A percentile compares a stretch with the other conserved stretches of the same genome.
These are phyloP conservation scores for Carex kokanica DNA, from an alignment of 176 grass and related monocot species.

Conservation along the genomic window DNA sequence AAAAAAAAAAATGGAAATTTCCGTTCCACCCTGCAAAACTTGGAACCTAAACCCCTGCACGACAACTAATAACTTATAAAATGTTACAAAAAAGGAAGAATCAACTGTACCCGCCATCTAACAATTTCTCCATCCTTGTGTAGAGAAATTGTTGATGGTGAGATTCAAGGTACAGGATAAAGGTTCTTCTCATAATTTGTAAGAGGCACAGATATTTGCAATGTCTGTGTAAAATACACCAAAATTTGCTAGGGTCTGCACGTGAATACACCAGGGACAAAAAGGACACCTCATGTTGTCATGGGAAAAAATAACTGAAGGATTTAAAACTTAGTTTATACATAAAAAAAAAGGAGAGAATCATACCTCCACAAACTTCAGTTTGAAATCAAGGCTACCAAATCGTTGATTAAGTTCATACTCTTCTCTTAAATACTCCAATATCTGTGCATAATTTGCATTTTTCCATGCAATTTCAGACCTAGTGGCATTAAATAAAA, in stretches of 20 bases:
- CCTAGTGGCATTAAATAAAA: slow-evolving; percentile 32
- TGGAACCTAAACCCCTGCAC: not conserved
- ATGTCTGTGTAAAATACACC: not conserved
- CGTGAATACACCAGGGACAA: not conserved
- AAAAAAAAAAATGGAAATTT: slow-evolving; percentile 16
- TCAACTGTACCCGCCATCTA: not conserved
- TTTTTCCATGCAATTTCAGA: slow-evolving; percentile 99
- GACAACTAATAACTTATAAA: not conserved
- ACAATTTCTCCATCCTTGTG: not conserved
- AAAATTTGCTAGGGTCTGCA: not conserved
- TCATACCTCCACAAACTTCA: slow-evolving; percentile 92
- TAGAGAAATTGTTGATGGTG: not conserved
- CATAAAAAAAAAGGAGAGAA: slow-evolving; percentile 7
- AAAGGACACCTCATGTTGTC: not conserved
- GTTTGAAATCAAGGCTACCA: slow-evolving; percentile 88
- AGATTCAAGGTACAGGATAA: not conserved
- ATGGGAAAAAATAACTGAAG: not conserved
- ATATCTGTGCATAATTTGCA: slow-evolving; percentile 85
- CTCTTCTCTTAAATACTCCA: slow-evolving; percentile 82
- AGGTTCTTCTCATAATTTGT: not conserved
- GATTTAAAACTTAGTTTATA: not conserved
- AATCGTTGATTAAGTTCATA: slow-evolving; percentile 88
- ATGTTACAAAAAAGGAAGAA: not conserved
- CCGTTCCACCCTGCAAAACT: not conserved
- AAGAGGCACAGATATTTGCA: not conserved